Percentiles rank a stretch among this genome's conserved stretches.
These are phyloP conservation scores for Xylaria grammica DNA, from an alignment of 495 filamentous ascomycete species.

Conservation along the genomic window DNA sequence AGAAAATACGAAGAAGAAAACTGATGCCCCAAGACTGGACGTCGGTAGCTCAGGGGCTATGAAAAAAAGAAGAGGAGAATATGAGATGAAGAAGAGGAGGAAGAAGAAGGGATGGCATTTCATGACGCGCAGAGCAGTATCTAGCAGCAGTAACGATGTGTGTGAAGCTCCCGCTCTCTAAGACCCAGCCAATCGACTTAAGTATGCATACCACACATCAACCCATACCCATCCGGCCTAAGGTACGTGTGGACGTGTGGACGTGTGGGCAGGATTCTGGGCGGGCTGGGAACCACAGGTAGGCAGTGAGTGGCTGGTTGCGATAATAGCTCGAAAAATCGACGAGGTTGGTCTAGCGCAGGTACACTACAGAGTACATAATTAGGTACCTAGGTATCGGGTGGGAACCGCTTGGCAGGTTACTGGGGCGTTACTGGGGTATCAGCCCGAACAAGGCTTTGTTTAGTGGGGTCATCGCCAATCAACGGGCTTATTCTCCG, in stretches of 20 bases:
- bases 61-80: conserved; percentile 1
- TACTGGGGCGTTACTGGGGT: background rate
- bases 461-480: conserved; percentile 32
- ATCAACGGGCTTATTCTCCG: conserved; percentile 11
- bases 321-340: conserved; percentile 3
- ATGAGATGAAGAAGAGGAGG: conserved; percentile 14
- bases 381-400: no score
- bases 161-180: conserved; percentile 12
- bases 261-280: background rate
- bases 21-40: background rate
- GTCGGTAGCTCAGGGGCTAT: background rate
- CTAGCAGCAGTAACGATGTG: background rate
- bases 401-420: background rate
- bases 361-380: background rate
- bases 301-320: conserved; percentile 19
- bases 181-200: conserved; percentile 13
- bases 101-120: conserved; percentile 20
- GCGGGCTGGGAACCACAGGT: background rate
- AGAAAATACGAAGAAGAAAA: background rate
- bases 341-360: conserved; percentile 21
- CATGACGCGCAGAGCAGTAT: conserved; percentile 18
- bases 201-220: no score
- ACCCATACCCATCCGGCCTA: no score
- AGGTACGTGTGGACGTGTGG: no score
- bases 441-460: conserved; percentile 17